These are phyloP conservation scores for Plectosphaerella cucumerina DNA, from an alignment of 2,329 filamentous ascomycete species.

Conservation along the genomic window DNA sequence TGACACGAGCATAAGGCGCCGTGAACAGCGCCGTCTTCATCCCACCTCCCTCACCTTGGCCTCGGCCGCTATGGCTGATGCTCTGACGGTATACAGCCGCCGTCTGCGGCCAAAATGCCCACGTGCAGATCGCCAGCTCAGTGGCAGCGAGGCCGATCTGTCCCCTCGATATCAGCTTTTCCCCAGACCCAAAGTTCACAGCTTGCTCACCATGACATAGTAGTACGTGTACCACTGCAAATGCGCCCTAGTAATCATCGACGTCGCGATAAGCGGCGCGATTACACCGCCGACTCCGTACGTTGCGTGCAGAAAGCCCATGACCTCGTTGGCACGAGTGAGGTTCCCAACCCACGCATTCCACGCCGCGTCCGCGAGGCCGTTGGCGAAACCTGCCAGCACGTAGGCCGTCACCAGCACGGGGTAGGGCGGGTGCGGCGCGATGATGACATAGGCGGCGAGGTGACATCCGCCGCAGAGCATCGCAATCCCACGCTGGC, in stretches of 20 bases:
- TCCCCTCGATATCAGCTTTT: conserved; percentile 10
- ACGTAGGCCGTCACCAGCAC: conserved; percentile 62
- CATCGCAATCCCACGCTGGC: conserved; percentile 56
- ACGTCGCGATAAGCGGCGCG: conserved; percentile 66
- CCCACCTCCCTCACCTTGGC: conserved; percentile 16
- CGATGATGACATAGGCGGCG: conserved; percentile 58
- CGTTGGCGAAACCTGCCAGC: conserved; percentile 67
- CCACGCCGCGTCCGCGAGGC: conserved; percentile 55
- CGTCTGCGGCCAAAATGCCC: conserved; percentile 56
- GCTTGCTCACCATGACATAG: conserved; percentile 61
- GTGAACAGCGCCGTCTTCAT: conserved; percentile 36
- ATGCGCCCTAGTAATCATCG: conserved; percentile 59
- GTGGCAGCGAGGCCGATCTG: conserved; percentile 49
- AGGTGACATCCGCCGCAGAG: conserved; percentile 57
- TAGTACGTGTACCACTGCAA: conserved; percentile 70
- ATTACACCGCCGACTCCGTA: conserved; percentile 67
- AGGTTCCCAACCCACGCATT: conserved; percentile 60
- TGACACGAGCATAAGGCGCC: conserved; percentile 43
- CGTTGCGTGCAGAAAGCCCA: conserved; percentile 64
- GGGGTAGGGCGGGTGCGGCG: conserved; percentile 63
- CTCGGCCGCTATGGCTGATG: conserved; percentile 15
- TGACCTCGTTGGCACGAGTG: conserved; percentile 63
- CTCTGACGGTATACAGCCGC: conserved; percentile 47
- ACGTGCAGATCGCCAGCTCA: conserved; percentile 44
- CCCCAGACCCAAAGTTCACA: too few relatives aligned